Percentiles rank a stretch among this genome's conserved stretches.
phyloP scores from a whole-genome alignment of 345 rosid genomes.

The Populus euphratica region DNA sequence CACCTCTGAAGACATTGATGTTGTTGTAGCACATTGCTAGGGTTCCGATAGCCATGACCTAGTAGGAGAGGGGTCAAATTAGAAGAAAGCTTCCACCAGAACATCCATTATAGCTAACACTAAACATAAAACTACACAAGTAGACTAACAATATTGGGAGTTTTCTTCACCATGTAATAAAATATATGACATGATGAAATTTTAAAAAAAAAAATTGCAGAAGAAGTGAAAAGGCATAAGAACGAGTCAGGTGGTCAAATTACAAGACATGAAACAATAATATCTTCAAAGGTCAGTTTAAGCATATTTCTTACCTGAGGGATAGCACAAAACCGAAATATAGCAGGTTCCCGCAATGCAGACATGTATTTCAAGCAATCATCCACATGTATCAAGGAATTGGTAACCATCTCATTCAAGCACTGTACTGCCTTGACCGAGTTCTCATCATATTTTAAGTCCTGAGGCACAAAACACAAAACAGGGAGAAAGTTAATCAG shows the following conservation, averaged over 20 bases:
- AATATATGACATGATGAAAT: neutral
- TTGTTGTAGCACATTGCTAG: constrained; percentile 87
- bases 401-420: constrained; percentile 91
- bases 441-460: constrained; percentile 77
- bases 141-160: neutral
- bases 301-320: constrained; percentile 47
- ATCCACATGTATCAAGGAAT: constrained; percentile 67
- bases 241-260: neutral
- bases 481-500: constrained; percentile 4
- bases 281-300: neutral
- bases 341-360: constrained; percentile 58
- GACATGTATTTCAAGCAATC: constrained; percentile 81
- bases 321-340: constrained; percentile 87
- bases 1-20: constrained; percentile 87
- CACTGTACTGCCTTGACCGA: constrained; percentile 81
- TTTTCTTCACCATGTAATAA: neutral
- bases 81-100: constrained; percentile 4
- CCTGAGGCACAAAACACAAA: constrained; percentile 39
- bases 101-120: neutral
- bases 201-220: neutral
- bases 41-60: constrained; percentile 98
- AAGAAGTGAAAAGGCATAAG: neutral
- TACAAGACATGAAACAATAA: neutral
- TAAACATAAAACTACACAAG: neutral
- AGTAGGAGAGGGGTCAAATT: constrained; percentile 30